phyloP scores from a whole-genome alignment of 2,329 filamentous ascomycete genomes.

The Rutstroemia sp. region DNA sequence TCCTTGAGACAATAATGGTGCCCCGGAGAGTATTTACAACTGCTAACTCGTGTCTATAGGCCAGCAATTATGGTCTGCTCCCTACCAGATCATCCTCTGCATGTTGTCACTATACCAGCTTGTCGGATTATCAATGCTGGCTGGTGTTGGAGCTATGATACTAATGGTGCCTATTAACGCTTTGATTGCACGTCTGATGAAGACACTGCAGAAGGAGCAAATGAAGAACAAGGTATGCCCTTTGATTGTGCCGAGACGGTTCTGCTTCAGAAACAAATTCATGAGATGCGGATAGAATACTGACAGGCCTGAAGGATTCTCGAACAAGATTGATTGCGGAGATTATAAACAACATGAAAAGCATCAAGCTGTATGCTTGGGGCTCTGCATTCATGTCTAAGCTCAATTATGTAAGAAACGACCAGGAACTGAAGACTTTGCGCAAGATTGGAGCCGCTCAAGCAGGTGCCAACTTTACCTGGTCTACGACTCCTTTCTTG shows the following conservation, averaged over 20 bases:
- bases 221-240: conserved; percentile 80
- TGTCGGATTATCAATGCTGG: conserved; percentile 92
- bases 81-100: conserved; percentile 92
- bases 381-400: conserved; percentile 96
- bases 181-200: conserved; percentile 86
- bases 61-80: conserved; percentile 92
- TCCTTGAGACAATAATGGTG: too few relatives aligned
- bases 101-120: conserved; percentile 94
- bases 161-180: conserved; percentile 97
- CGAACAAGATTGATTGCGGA: conserved; percentile 91
- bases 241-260: too few relatives aligned
- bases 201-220: conserved; percentile 86
- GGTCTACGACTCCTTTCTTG: conserved; percentile 94
- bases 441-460: conserved; percentile 94
- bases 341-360: conserved; percentile 99
- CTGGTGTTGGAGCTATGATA: conserved; percentile 90
- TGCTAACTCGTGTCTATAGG: conserved; percentile 27
- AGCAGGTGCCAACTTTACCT: conserved; percentile 93
- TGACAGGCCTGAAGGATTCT: conserved; percentile 45
- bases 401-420: conserved; percentile 91
- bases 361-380: conserved; percentile 98
- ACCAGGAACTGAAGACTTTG: conserved; percentile 88
- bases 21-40: too few relatives aligned
- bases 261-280: too few relatives aligned
- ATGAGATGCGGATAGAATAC: too few relatives aligned